phyloP scores from a whole-genome alignment of 2,329 filamentous ascomycete species.

The Colletotrichum sublineola region DNA sequence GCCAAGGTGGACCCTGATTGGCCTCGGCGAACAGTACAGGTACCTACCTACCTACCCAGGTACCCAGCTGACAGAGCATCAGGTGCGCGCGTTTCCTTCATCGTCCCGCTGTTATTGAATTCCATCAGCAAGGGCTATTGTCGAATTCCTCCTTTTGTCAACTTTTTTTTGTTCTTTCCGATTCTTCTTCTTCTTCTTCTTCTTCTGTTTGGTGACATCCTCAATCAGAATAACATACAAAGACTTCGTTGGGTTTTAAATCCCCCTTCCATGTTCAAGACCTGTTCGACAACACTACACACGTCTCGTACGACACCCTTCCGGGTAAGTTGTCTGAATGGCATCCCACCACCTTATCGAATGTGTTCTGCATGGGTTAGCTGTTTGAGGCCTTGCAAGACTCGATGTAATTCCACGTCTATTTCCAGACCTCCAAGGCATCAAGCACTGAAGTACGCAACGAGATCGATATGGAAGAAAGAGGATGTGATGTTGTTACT shows the following conservation, averaged over 20 bases:
- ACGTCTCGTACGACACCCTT: too few relatives aligned
- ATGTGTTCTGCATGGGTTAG: background rate
- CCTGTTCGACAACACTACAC: background rate
- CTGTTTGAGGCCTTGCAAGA: background rate
- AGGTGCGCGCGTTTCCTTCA: background rate
- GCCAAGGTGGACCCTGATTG: background rate
- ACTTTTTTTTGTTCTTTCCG: background rate
- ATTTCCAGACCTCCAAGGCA: background rate
- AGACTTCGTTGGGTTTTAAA: background rate
- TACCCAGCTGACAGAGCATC: background rate
- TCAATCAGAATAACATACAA: background rate
- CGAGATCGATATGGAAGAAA: background rate
- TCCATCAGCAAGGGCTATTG: background rate
- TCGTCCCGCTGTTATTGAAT: too few relatives aligned
- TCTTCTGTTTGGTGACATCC: background rate
- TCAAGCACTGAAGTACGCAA: background rate
- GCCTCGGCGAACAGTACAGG: too few relatives aligned
- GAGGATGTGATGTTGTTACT: conserved; percentile 24
- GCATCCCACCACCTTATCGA: background rate
- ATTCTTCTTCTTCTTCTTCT: background rate
- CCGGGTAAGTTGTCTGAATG: background rate
- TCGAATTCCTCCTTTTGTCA: background rate
- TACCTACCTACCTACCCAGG: too few relatives aligned
- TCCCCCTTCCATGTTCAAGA: background rate
- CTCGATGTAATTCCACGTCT: background rate